These are phyloP conservation scores for Ophiocytium majus DNA, from an alignment of 352 stramenopile genomes.

Conservation along the genomic window DNA sequence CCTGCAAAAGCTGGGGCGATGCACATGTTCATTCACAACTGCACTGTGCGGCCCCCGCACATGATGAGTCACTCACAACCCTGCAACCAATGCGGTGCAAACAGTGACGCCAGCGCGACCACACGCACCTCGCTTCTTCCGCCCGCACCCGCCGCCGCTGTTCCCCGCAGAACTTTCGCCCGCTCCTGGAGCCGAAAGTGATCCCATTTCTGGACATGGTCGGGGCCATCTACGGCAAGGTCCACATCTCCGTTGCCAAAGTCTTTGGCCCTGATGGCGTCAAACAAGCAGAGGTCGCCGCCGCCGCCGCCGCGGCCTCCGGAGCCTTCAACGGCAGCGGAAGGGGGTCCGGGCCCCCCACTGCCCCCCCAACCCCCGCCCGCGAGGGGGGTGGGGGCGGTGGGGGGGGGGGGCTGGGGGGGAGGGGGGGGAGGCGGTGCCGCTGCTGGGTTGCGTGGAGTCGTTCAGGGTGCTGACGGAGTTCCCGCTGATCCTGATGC, in stretches of 20 bases:
- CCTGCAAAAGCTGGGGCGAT: too few relatives aligned
- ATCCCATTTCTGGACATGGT: constrained; percentile 42
- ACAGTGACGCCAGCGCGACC: too few relatives aligned
- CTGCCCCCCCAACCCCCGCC: constrained; percentile 24
- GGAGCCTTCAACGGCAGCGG: constrained; percentile 77
- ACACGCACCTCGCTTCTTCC: too few relatives aligned
- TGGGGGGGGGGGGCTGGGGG: neutral
- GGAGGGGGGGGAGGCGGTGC: constrained; percentile 20
- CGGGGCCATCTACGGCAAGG: constrained; percentile 28
- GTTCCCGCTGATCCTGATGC: constrained; percentile 94
- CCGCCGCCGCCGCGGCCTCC: constrained; percentile 56
- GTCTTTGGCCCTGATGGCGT: constrained; percentile 49
- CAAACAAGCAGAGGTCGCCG: constrained; percentile 32
- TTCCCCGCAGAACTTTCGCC: constrained; percentile 75
- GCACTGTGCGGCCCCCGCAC: too few relatives aligned
- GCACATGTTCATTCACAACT: too few relatives aligned
- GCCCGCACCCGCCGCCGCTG: too few relatives aligned
- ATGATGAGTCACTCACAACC: too few relatives aligned
- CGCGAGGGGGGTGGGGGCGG: neutral
- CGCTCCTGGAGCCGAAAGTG: constrained; percentile 79
- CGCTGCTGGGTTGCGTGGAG: constrained; percentile 74
- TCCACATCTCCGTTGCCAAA: constrained; percentile 28
- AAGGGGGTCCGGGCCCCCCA: constrained; percentile 81
- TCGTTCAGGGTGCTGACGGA: constrained; percentile 93
- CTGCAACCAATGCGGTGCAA: too few relatives aligned